Conservation (phyloP, 768 basidiomycete species). For the Hericium erinaceus region DNA sequence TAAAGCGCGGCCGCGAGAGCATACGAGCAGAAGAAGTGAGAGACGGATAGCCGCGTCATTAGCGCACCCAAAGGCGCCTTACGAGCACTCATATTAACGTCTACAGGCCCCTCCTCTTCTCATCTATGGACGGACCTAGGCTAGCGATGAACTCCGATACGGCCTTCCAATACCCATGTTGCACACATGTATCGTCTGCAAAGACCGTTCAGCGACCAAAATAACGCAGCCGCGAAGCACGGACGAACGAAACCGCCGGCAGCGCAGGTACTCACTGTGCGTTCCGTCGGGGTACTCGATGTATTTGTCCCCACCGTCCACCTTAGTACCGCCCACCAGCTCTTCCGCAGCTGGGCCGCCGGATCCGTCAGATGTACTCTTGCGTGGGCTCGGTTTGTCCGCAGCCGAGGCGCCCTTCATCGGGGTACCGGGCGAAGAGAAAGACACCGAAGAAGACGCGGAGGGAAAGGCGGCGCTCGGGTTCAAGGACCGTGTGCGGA, state of each 20-base stretch:
- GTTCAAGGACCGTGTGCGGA: constrained; percentile 19
- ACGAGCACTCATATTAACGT: no score
- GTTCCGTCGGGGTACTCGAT: constrained; percentile 19
- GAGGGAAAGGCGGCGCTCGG: background rate
- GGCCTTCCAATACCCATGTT: constrained; percentile 22
- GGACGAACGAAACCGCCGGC: background rate
- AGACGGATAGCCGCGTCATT: no score
- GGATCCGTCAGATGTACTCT: background rate
- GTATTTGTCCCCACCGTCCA: constrained; percentile 13
- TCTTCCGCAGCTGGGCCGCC: constrained; percentile 7
- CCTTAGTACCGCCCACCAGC: constrained; percentile 6
- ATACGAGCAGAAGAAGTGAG: no score
- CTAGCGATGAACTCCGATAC: constrained; percentile 17
- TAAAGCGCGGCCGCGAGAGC: no score
- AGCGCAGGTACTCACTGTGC: constrained; percentile 20
- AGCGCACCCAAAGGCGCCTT: no score
- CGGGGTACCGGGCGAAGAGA: background rate
- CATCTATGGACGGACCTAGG: background rate
- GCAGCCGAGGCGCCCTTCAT: background rate
- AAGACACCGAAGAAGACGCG: background rate
- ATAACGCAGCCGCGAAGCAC: background rate
- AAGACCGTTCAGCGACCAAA: background rate
- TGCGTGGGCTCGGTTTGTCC: background rate
- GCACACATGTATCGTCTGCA: constrained; percentile 24
- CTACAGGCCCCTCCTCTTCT: background rate